Percentiles rank a stretch among this genome's conserved stretches.
Conservation (phyloP, 495 filamentous ascomycete species). For the Physcia stellaris region DNA sequence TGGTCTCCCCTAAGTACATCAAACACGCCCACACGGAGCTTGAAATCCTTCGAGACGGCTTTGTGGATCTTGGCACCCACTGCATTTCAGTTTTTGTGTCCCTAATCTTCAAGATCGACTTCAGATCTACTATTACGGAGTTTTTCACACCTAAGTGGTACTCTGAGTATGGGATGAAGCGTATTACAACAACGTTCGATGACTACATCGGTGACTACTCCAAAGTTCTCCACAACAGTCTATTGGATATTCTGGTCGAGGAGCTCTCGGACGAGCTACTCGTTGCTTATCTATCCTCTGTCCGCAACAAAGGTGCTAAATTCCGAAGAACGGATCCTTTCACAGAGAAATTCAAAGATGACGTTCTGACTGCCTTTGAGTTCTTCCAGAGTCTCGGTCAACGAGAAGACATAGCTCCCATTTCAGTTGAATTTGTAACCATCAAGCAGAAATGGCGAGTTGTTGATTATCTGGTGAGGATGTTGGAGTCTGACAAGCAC, state of each 20-base stretch:
- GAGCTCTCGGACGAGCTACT: slow-evolving; percentile 85
- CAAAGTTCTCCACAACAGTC: slow-evolving; percentile 63
- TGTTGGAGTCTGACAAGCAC: slow-evolving; percentile 67
- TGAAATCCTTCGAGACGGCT: slow-evolving; percentile 66
- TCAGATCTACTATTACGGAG: slow-evolving; percentile 63
- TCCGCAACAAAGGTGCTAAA: slow-evolving; percentile 80
- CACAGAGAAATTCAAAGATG: slow-evolving; percentile 80
- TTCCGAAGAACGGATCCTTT: slow-evolving; percentile 75
- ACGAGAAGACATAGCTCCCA: not conserved
- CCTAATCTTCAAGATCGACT: slow-evolving; percentile 78
- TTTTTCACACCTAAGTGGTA: slow-evolving; percentile 93
- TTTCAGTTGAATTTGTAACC: slow-evolving; percentile 43
- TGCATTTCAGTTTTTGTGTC: slow-evolving; percentile 73
- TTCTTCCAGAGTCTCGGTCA: slow-evolving; percentile 36
- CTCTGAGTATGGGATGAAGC: slow-evolving; percentile 62
- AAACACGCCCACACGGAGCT: slow-evolving; percentile 56
- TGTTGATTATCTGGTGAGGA: slow-evolving; percentile 60
- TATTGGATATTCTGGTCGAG: slow-evolving; percentile 79
- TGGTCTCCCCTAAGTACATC: slow-evolving; percentile 73
- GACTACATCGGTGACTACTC: slow-evolving; percentile 85
- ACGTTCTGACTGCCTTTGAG: slow-evolving; percentile 68
- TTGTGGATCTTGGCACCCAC: slow-evolving; percentile 84
- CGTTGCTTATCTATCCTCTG: slow-evolving; percentile 68
- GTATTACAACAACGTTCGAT: slow-evolving; percentile 82
- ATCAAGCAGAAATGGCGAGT: slow-evolving; percentile 89